Base-by-base conservation (phyloP, 495 filamentous ascomycete genomes). In the Neurospora terricola region DNA sequence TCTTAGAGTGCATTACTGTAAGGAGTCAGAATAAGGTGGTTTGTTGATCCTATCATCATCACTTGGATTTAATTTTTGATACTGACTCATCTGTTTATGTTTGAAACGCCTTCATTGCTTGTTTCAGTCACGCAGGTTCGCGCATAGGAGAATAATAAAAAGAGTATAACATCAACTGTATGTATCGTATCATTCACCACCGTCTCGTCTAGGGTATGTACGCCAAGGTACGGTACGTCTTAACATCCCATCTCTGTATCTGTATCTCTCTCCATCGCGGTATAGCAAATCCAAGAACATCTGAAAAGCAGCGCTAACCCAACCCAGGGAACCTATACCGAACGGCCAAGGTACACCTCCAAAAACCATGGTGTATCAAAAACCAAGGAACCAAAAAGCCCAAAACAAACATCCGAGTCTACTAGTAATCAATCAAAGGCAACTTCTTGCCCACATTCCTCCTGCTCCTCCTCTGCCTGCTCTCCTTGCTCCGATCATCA, bases 381-480 rank as follows among this genome's bases (percentile, higher is more conserved):
- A 16, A 40, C 0, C 12, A 40, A 43, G 2, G n/a, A 14, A 12
- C 48, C 48, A 14, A 59, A 59, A 59, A 45, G 5, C 0, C 11
- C 5, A 59, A 30, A 59, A 16, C 2, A 34, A 62, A 62, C 11
- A 27, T 30, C 11, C 16, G 27, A 16, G 8, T 54, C 43, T 54
- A 42, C n/a, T 69, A 94, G 80, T 94, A 94, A 66, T 96, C 92
- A 71, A 87, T 89, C 74, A 96, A 81, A 79, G 90, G 85, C 76
- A 96, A 78, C 77, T 91, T 94, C 86, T 93, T 94, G 38, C 93
- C 93, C 23, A 96, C 88, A 72, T 93, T 90, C 77, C 90, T 83
- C 78, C 90, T 86, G 70, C 85, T 80, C 16, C 48, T 81, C 83
- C 11, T 83, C 83, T 54, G 84, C 82, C 69, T 86, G 78, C 74